A percentile compares a stretch with the other conserved stretches of the same genome.
Evolutionary conservation across 1,139 yeast species (phyloP).

Genomic region (Sugiyamaella castrensis): DNA sequence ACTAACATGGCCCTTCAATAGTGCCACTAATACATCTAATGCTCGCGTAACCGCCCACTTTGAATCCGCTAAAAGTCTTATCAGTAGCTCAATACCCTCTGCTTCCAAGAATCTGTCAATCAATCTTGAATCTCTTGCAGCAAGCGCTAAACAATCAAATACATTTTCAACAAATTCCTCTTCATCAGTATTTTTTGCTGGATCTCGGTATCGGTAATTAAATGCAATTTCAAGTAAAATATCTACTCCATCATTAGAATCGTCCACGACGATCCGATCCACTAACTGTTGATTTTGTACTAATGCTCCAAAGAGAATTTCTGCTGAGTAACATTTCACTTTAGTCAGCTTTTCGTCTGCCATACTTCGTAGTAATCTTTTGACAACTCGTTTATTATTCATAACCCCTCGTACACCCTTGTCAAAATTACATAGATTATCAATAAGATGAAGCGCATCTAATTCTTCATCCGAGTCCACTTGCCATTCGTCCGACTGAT

Average conservation of each 20-base stretch:
- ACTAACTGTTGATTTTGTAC: background rate
- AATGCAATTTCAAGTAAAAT: constrained; percentile 14
- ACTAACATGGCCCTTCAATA: constrained; percentile 23
- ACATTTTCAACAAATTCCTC: constrained; percentile 31
- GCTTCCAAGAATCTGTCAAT: constrained; percentile 27
- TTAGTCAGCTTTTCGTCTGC: background rate
- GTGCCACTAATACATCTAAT: constrained; percentile 27
- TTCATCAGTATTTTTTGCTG: constrained; percentile 26
- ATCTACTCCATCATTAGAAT: constrained; percentile 7
- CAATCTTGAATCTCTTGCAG: constrained; percentile 18
- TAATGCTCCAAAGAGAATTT: constrained; percentile 4
- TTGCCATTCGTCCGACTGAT: background rate
- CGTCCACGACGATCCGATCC: background rate
- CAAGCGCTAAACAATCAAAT: constrained; percentile 24
- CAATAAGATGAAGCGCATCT: constrained; percentile 1
- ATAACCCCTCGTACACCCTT: background rate
- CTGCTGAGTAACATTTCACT: constrained; percentile 7
- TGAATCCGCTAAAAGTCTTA: constrained; percentile 26
- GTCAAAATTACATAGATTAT: background rate
- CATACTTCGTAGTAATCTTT: background rate
- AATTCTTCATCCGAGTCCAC: constrained; percentile 4
- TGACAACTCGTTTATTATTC: background rate
- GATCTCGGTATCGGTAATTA: constrained; percentile 13
- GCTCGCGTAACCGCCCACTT: constrained; percentile 27
- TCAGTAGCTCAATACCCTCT: constrained; percentile 38